Evolutionary conservation across 1,284 basidiomycete genomes (phyloP).

Genomic region (Cutaneotrichosporon cutaneum): DNA sequence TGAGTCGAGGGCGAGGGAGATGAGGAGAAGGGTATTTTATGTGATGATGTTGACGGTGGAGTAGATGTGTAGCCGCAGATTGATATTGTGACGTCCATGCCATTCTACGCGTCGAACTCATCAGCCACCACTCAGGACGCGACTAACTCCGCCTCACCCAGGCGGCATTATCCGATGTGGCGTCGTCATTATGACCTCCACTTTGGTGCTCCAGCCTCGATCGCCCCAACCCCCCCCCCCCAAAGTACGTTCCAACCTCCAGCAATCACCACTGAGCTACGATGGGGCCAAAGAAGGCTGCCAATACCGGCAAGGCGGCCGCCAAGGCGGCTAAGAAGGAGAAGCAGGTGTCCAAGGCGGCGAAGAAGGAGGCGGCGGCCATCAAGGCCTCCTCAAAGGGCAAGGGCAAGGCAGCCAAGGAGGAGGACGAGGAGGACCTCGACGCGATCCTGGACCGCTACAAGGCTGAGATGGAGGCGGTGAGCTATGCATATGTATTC

Average conservation of each 20-base stretch:
- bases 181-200: constrained; percentile 20
- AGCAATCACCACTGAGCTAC: neutral
- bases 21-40: neutral
- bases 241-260: neutral
- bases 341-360: constrained; percentile 57
- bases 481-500: constrained; percentile 66
- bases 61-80: neutral
- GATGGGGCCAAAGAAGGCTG: constrained; percentile 28
- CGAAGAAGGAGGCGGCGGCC: constrained; percentile 66
- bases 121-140: neutral
- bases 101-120: neutral
- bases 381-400: constrained; percentile 52
- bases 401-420: constrained; percentile 54
- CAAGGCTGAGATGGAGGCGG: constrained; percentile 27
- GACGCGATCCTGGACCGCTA: constrained; percentile 69
- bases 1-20: neutral
- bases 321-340: constrained; percentile 70
- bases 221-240: neutral
- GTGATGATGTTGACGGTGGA: too few species aligned
- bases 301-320: constrained; percentile 53
- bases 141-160: constrained; percentile 4
- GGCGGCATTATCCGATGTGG: constrained; percentile 4
- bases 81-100: constrained; percentile 6
- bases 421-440: constrained; percentile 71
- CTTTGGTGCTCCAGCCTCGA: constrained; percentile 13